Evolutionary conservation across 2,329 filamentous ascomycete species (phyloP).

Genomic region (Colletotrichum eremochloae): DNA sequence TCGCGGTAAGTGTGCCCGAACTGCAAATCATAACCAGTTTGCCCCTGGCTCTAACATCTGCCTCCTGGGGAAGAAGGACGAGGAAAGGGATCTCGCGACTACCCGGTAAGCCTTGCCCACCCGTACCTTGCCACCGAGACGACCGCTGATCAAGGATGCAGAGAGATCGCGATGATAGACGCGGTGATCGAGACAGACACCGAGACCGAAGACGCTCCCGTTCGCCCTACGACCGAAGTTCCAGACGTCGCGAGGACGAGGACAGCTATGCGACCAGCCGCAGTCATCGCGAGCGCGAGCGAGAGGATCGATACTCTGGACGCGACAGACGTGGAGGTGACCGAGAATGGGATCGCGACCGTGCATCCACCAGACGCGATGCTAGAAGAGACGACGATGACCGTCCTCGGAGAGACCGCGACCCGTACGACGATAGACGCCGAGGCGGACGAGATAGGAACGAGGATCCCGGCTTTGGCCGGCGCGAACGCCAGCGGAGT

Average conservation of each 20-base stretch:
- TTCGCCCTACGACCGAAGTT: conserved; percentile 80
- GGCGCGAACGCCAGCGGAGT: conserved; percentile 75
- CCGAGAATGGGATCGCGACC: conserved; percentile 83
- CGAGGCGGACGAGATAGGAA: conserved; percentile 63
- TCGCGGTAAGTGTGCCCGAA: conserved; percentile 38
- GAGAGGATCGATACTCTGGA: conserved; percentile 89
- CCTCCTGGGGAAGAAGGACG: conserved; percentile 36
- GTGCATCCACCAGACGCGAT: conserved; percentile 71
- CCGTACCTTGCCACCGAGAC: background rate
- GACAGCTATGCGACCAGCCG: conserved; percentile 95
- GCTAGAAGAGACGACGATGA: conserved; percentile 77
- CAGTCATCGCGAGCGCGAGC: conserved; percentile 91
- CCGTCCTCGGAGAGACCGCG: conserved; percentile 67
- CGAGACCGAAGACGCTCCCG: conserved; percentile 83
- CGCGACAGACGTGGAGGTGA: conserved; percentile 68
- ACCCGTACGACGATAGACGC: conserved; percentile 64
- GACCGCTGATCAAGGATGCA: conserved; percentile 2
- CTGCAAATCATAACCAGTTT: background rate
- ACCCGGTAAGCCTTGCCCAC: conserved; percentile 35
- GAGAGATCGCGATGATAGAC: conserved; percentile 53
- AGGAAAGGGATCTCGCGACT: conserved; percentile 43
- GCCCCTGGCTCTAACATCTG: conserved; percentile 30
- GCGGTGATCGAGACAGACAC: conserved; percentile 56
- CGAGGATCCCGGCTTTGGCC: conserved; percentile 50
- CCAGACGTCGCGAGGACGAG: conserved; percentile 79